Conservation (phyloP, 1,139 yeast genomes). For the Blastobotrys indianensis region DNA sequence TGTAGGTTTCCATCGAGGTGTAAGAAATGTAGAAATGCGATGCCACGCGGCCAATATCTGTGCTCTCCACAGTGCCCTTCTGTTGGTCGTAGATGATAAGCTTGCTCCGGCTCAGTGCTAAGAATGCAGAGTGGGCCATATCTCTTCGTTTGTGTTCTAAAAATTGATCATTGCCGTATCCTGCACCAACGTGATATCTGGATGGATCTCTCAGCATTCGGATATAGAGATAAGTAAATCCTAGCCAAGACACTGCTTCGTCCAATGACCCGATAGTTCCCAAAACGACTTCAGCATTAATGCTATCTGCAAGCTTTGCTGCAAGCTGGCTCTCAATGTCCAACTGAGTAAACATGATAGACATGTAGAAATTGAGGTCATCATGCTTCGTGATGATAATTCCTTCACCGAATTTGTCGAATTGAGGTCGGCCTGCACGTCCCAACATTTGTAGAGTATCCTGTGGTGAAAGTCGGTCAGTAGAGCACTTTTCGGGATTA, state of each 20-base stretch:
- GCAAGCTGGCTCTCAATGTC: conserved; percentile 90
- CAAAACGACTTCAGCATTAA: conserved; percentile 82
- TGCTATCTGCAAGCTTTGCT: conserved; percentile 59
- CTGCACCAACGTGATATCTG: conserved; percentile 69
- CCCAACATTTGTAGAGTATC: conserved; percentile 93
- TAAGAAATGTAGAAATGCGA: conserved; percentile 81
- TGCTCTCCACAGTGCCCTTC: conserved; percentile 47
- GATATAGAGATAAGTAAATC: conserved; percentile 71
- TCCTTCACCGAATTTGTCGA: conserved; percentile 91
- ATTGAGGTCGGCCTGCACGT: conserved; percentile 95
- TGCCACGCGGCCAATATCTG: conserved; percentile 80
- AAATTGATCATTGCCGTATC: conserved; percentile 47
- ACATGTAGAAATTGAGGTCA: conserved; percentile 82
- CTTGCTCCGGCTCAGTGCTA: conserved; percentile 47
- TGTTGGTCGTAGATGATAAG: conserved; percentile 54
- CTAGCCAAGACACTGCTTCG: conserved; percentile 76
- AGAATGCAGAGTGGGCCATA: conserved; percentile 70
- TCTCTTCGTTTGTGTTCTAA: conserved; percentile 54
- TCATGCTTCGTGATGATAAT: conserved; percentile 83
- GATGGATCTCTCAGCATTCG: conserved; percentile 73
- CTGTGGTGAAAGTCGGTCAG: conserved; percentile 89
- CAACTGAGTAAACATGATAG: conserved; percentile 79
- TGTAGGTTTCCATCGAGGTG: conserved; percentile 59
- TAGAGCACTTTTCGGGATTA: conserved; percentile 81
- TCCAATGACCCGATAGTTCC: conserved; percentile 58